Conservation (phyloP, 345 rosid genomes). For the Syzygium aromaticum region DNA sequence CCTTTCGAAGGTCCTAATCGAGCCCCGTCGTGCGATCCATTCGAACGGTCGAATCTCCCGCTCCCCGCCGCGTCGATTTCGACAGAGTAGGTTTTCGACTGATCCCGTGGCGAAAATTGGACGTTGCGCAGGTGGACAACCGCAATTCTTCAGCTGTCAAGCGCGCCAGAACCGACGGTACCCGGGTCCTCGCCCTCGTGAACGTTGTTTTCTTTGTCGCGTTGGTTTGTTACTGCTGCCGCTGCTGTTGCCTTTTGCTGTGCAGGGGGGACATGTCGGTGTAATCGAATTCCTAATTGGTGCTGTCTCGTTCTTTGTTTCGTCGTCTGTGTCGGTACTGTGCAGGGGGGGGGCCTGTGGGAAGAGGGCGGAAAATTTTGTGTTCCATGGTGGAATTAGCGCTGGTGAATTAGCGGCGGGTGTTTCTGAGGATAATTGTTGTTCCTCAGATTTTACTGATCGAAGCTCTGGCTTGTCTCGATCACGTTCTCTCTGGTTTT, state of each 20-base stretch:
- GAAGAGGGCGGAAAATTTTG: not conserved
- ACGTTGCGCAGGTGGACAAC: constrained; percentile 65
- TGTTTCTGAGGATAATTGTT: not conserved
- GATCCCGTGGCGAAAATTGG: not conserved
- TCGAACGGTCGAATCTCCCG: not conserved
- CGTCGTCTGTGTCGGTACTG: not conserved
- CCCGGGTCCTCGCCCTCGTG: not conserved
- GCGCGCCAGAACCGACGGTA: constrained; percentile 99
- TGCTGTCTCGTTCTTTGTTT: not conserved
- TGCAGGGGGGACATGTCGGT: not conserved
- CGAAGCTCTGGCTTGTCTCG: not conserved
- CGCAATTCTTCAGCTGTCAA: constrained; percentile 93
- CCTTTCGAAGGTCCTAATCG: too few relatives aligned
- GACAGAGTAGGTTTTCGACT: not conserved
- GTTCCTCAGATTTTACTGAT: not conserved
- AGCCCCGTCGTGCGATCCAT: not conserved
- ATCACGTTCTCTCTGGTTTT: not conserved
- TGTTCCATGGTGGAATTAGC: not conserved
- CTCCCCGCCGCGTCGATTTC: not conserved
- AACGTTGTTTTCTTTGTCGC: not conserved
- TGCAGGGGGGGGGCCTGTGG: not conserved
- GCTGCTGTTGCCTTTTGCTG: not conserved
- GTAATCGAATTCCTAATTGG: not conserved
- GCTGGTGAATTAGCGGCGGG: not conserved
- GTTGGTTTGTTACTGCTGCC: not conserved